phyloP scores from a whole-genome alignment of 495 filamentous ascomycete genomes.

The Aspergillus panamensis region DNA sequence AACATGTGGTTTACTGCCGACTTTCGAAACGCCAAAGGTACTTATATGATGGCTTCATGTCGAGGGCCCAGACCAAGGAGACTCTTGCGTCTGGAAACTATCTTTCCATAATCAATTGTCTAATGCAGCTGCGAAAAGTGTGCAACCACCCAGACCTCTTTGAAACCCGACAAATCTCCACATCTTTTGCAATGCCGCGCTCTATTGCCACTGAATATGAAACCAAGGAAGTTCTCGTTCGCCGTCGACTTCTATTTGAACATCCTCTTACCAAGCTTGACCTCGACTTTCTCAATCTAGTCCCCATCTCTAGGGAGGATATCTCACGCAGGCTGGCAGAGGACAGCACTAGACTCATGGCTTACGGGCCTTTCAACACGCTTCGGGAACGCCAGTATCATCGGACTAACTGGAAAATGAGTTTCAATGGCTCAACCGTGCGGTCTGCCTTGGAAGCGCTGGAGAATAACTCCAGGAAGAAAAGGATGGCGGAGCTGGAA shows the following conservation, averaged over 20 bases:
- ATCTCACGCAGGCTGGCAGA: conserved; percentile 59
- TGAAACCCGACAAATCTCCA: conserved; percentile 95
- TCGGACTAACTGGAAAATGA: conserved; percentile 57
- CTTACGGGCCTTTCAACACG: conserved; percentile 57
- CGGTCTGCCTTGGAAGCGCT: conserved; percentile 67
- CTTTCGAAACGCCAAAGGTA: conserved; percentile 92
- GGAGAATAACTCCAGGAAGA: conserved; percentile 66
- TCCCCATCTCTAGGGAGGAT: conserved; percentile 68
- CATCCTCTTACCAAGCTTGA: conserved; percentile 64
- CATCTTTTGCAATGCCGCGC: conserved; percentile 87
- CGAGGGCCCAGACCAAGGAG: conserved; percentile 82
- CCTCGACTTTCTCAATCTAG: conserved; percentile 75
- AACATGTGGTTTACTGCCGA: conserved; percentile 92
- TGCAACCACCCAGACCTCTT: conserved; percentile 99
- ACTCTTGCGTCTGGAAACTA: conserved; percentile 94
- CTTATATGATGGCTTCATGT: conserved; percentile 95
- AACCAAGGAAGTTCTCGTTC: conserved; percentile 68
- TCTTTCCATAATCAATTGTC: conserved; percentile 94
- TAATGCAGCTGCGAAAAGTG: conserved; percentile 97
- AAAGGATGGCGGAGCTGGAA: conserved; percentile 73
- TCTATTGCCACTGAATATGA: conserved; percentile 78
- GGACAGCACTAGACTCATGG: conserved; percentile 60
- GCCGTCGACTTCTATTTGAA: conserved; percentile 60
- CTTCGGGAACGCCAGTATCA: conserved; percentile 60
- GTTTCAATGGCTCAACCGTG: conserved; percentile 59